Base-by-base conservation (phyloP, 768 basidiomycete species). In the Tulasnella calospora region DNA sequence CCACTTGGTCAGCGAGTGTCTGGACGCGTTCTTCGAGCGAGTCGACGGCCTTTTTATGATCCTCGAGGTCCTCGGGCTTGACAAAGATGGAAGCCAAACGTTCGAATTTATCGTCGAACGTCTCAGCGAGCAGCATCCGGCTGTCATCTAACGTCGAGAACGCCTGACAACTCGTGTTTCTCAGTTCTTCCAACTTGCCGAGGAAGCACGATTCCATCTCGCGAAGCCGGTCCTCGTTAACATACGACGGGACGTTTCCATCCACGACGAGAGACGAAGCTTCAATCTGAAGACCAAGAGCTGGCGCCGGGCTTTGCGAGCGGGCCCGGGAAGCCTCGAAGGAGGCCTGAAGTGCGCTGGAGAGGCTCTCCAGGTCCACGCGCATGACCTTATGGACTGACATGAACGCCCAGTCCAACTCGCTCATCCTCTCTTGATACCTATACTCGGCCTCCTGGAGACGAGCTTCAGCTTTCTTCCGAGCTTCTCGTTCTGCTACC, bases 401-500 rank as follows among this genome's bases (percentile, higher is more conserved):
- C 61, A 67, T 67, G 61, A 67, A 67, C 61, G 61, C 27, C 27
- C 27, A 12, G 12, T 67, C 61, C 30, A 35, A 5, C 33, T 67
- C 61, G 61, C 61, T 67, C 61, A 67, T 67, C 61, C 6, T 67
- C 19, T 67, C 61, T 67, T 67, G 61, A 19, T 67, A 67, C 61
- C 33, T 67, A 5, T 8, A 2, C 17, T 67, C 61, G 33, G 61
- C 61, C 13, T 67, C 61, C 61, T 35, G 33, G 12, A 67, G 61
- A 35, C 61, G 61, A 19, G 61, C 6, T 17, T 67, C 61, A 1
- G 13, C 61, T 67, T 67, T 67, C 61, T 17, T 67, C 27, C 27
- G 61, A 35, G 61, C 61, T 35, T 67, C 61, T 67, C 33, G 61
- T 17, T 67, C 61, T 30, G 61, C 61, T 15, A 27, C 61, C 17